Evolutionary conservation across 495 filamentous ascomycete genomes (phyloP).

Genomic region (Aspergillus sparsus): DNA sequence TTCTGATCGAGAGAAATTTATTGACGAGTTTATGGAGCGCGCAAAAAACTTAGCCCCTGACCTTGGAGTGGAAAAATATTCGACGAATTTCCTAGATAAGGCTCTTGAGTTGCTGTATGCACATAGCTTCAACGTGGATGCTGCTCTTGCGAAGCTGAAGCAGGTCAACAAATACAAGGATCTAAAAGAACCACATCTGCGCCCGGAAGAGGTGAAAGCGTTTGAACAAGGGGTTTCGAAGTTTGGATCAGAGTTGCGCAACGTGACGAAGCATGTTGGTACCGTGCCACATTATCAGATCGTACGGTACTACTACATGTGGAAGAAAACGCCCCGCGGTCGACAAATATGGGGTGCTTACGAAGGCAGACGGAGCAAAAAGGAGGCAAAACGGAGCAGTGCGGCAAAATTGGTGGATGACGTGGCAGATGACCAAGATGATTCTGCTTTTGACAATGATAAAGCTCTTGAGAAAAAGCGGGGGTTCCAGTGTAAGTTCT

Average conservation of each 20-base stretch:
- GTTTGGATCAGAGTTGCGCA: constrained; percentile 86
- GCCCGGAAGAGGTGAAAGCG: constrained; percentile 73
- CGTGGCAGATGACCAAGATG: constrained; percentile 88
- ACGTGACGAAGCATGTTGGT: constrained; percentile 76
- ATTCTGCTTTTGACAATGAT: constrained; percentile 92
- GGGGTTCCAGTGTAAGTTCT: constrained; percentile 94
- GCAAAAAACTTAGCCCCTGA: constrained; percentile 61
- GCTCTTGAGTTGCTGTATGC: constrained; percentile 72
- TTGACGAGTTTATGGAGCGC: constrained; percentile 74
- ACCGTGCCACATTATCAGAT: constrained; percentile 74
- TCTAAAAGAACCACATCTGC: constrained; percentile 83
- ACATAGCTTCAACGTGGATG: constrained; percentile 67
- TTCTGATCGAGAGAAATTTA: constrained; percentile 50
- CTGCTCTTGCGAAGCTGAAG: constrained; percentile 71
- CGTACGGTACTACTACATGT: constrained; percentile 92
- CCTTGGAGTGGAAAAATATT: constrained; percentile 66
- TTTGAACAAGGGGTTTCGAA: constrained; percentile 93
- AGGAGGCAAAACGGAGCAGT: constrained; percentile 65
- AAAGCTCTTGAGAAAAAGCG: constrained; percentile 80
- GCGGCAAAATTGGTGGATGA: constrained; percentile 82
- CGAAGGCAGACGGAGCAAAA: constrained; percentile 82
- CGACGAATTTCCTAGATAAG: constrained; percentile 87
- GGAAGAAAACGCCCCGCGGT: constrained; percentile 92
- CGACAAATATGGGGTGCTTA: constrained; percentile 87
- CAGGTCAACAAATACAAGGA: constrained; percentile 68